Percentiles rank a stretch among this genome's conserved stretches.
Evolutionary conservation across 192 early-diverging fungal genomes (phyloP).

Genomic region (Backusella morwellensis): DNA sequence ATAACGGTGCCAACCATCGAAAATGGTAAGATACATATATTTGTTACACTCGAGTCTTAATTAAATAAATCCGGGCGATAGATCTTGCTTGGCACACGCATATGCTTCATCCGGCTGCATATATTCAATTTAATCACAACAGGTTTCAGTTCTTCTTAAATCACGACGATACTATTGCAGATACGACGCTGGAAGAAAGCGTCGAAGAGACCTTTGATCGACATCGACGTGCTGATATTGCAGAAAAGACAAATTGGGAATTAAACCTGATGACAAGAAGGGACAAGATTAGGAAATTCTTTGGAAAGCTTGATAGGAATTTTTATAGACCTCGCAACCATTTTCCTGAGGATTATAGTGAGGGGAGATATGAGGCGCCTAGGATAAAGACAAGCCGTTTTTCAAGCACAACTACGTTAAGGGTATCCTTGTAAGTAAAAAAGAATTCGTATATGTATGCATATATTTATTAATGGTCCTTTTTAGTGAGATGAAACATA

Average conservation of each 20-base stretch:
- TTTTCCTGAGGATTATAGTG: neutral
- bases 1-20: neutral
- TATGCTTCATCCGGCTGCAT: neutral
- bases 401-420: neutral
- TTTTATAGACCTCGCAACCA: neutral
- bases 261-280: neutral
- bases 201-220: neutral
- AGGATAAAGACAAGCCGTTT: neutral
- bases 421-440: neutral
- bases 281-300: neutral
- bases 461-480: neutral
- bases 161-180: neutral
- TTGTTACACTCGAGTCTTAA: no score
- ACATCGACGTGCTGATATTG: neutral
- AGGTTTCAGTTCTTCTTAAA: neutral
- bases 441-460: neutral
- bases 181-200: neutral
- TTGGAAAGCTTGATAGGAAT: neutral
- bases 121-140: neutral
- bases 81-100: neutral
- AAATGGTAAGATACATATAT: neutral
- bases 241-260: neutral
- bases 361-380: neutral
- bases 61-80: neutral
- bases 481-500: slow-evolving; percentile 1